Evolutionary conservation across 495 filamentous ascomycete genomes (phyloP), one percentile per base, ranked within the genome.

Genomic region (Mytilinidion resinicola): DNA sequence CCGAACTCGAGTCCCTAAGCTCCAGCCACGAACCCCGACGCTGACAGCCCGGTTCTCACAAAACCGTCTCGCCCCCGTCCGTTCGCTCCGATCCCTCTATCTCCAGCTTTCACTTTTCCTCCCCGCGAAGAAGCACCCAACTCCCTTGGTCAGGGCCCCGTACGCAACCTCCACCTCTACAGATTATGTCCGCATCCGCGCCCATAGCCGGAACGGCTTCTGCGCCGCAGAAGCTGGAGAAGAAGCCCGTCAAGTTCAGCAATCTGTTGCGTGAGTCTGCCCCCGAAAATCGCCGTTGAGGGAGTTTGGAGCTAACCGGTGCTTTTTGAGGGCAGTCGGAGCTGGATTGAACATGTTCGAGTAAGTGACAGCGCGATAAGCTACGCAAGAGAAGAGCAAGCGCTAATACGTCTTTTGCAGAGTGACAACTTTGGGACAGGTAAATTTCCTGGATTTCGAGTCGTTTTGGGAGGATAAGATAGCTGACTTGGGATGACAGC

Each of bases 161-260:
- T 36, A 51, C 47, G 14, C 25, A 41, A 62, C 57, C 48, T 55
- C 50, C 25, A 52, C 53, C 52, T 43, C 57, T 30, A 30, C 66
- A 57, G 57, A 69, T 66, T 61, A 64, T 65, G 57, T 60, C 66
- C 35, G 30, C 67, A 51, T 36, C 54, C 41, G 39, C 59, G 43
- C 35, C 55, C 61, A 77, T 82, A 71, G 74, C 79, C 69, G 74
- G 77, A 73, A 71, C 78, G 64, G 69, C 56, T n/a, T 36, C 58
- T 37, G 43, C 77, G 59, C 49, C 81, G 69, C 77, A 80, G 68
- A 79, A 72, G 77, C 77, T 91, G 66, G 91, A 96, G 86, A 97
- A 96, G 87, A 97, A 98, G 84, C 95, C 95, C 61, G 85, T 98
- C 81, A 97, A 96, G 83, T 97, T 97, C 82, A 96, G 90, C 78